Evolutionary conservation across 2,329 filamentous ascomycete genomes (phyloP).

Genomic region (Ciborinia camelliae): DNA sequence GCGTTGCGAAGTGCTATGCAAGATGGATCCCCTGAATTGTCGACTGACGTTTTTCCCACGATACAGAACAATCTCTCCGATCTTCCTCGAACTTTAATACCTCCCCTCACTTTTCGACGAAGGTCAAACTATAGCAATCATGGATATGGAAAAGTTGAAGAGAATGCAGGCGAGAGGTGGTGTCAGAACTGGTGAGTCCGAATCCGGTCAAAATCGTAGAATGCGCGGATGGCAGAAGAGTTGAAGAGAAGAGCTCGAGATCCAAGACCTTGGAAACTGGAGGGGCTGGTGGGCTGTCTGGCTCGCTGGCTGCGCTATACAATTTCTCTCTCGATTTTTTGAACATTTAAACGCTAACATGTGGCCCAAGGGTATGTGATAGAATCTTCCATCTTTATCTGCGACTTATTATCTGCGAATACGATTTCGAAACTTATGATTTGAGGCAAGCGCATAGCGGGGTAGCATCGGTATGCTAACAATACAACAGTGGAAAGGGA

Average conservation of each 20-base stretch:
- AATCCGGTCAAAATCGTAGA: background rate
- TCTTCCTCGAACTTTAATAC: constrained; percentile 18
- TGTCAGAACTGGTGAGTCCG: constrained; percentile 24
- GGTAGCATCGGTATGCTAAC: constrained; percentile 30
- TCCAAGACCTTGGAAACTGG: background rate
- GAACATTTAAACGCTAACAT: constrained; percentile 13
- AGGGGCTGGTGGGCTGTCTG: background rate
- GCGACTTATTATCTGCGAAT: background rate
- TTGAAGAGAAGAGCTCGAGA: constrained; percentile 2
- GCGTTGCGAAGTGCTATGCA: too few species aligned
- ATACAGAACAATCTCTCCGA: constrained; percentile 20
- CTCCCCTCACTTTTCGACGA: constrained; percentile 26
- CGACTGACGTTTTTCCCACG: constrained; percentile 9
- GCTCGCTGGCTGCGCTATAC: background rate
- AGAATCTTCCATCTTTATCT: constrained; percentile 11
- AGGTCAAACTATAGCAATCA: constrained; percentile 43
- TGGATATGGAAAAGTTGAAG: constrained; percentile 66
- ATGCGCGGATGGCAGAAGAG: background rate
- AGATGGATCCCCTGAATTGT: background rate
- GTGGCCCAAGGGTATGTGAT: constrained; percentile 14
- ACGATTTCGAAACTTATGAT: background rate
- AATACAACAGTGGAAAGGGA: constrained; percentile 73
- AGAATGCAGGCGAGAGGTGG: constrained; percentile 58
- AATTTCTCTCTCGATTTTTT: background rate
- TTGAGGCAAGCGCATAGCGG: constrained; percentile 15